Base-by-base conservation (phyloP, 805 yeast genomes). In the Wickerhamiella sorbophila region DNA sequence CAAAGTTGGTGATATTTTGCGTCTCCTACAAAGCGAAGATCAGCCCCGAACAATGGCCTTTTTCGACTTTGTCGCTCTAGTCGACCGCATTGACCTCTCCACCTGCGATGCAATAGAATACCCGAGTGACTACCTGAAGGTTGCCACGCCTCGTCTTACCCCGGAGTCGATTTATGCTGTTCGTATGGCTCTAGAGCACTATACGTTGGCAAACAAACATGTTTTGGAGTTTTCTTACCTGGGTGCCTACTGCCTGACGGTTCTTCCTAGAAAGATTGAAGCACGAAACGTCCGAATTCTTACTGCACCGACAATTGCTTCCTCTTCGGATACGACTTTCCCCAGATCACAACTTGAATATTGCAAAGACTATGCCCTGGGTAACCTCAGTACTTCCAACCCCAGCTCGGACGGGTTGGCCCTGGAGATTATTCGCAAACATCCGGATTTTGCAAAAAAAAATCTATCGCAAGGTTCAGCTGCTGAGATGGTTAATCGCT, bases 331-430 rank as follows among this genome's bases (percentile, higher is more conserved):
- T 21, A 8, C 9, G 5, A n/a, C 3, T n/a, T 16, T 36, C 20
- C 31, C 31, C 20, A 10, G 22, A 5, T 17, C 27, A 2, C 27
- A 18, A 4, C 29, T 34, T 17, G 37, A 34, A 24, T 43, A 44
- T 35, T 36, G 46, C 18, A 33, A 21, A 24, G 50, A 51, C 38
- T 52, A 51, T 26, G 55, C 53, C 5, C 34, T 42, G 12, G 45
- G 39, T 12, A 51, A 50, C 33, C 27, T 51, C 24, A 40, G 40
- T 16, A 18, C 37, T n/a, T 38, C 40, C 4, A 38, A 38, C 18
- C 44, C 43, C 6, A 33, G 18, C 16, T 35, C 44, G 21, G 40
- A 34, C 19, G 47, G 44, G 9, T 31, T 24, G 5, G 47, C 47
- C 6, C 9, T 44, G 6, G 39, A 41, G 18, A 29, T 44, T 9